phyloP scores from a whole-genome alignment of 179 eudicot species.

The Silene coronaria region DNA sequence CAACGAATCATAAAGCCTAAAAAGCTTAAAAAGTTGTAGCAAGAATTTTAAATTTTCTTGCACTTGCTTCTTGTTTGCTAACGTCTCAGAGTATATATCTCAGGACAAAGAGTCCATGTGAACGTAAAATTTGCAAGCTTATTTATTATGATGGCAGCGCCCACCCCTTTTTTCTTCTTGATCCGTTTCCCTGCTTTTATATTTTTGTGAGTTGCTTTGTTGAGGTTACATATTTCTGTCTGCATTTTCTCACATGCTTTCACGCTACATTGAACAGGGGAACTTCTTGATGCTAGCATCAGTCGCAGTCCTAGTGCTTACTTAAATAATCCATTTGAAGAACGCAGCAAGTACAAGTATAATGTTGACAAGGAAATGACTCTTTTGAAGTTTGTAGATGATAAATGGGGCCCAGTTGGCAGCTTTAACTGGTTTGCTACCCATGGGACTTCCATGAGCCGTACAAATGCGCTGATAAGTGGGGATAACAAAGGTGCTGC shows the following conservation, averaged over 20 bases:
- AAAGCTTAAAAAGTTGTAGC: neutral
- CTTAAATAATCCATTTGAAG: constrained; percentile 75
- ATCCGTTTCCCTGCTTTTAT: neutral
- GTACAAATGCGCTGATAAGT: constrained; percentile 77
- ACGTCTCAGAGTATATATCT: neutral
- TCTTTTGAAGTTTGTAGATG: constrained; percentile 86
- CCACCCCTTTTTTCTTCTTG: neutral
- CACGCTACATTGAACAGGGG: constrained; percentile 49
- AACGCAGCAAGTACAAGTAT: constrained; percentile 73
- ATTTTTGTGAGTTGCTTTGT: neutral
- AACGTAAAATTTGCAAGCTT: neutral
- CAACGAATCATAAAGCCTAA: neutral
- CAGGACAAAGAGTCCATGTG: neutral
- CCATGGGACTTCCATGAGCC: constrained; percentile 98
- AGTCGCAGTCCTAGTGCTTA: constrained; percentile 95
- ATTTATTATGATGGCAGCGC: neutral
- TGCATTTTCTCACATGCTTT: constrained; percentile 7
- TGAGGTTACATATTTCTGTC: neutral
- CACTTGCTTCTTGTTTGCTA: neutral
- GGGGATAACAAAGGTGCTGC: constrained; percentile 99
- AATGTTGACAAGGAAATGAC: constrained; percentile 91
- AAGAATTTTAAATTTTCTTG: neutral
- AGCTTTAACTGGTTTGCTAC: constrained; percentile 99
- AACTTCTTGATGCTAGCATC: constrained; percentile 77
- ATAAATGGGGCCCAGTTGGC: constrained; percentile 89